Conservation (phyloP, 225 moss, liverwort and hornwort species). For the Physcomitrium patens region DNA sequence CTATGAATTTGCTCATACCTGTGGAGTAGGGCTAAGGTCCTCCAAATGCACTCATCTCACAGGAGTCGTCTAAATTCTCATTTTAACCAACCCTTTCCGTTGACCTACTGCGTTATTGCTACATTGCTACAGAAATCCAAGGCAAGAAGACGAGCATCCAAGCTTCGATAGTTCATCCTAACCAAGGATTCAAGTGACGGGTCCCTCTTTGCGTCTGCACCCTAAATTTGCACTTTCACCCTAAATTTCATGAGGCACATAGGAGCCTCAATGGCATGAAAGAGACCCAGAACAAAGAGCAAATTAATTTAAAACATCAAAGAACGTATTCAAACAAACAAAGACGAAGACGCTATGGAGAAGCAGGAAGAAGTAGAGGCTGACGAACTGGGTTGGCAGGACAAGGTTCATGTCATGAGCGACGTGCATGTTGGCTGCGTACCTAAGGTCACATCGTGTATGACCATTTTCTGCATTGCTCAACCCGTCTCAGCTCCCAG, state of each 20-base stretch:
- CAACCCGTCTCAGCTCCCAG: slow-evolving; percentile 6
- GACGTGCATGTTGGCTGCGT: slow-evolving; percentile 74
- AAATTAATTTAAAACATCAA: neutral
- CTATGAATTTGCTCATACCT: neutral
- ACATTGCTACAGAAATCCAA: slow-evolving; percentile 18
- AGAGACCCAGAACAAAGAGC: neutral
- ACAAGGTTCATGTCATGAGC: slow-evolving; percentile 76
- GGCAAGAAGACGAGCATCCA: slow-evolving; percentile 4
- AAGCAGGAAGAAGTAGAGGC: slow-evolving; percentile 18
- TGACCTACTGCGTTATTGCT: slow-evolving; percentile 10
- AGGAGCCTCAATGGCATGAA: neutral
- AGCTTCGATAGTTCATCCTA: neutral
- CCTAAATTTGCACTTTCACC: neutral
- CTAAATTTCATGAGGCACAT: slow-evolving; percentile 17
- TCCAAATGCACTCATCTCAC: neutral
- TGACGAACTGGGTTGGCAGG: slow-evolving; percentile 43
- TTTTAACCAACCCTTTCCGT: slow-evolving; percentile 1
- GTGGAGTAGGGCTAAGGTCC: neutral
- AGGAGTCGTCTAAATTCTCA: neutral
- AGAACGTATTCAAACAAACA: no score
- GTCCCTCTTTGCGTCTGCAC: neutral
- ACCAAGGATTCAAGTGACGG: neutral
- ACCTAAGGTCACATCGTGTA: slow-evolving; percentile 33
- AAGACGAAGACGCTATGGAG: slow-evolving; percentile 6
- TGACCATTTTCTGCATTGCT: slow-evolving; percentile 46